Evolutionary conservation across 2,329 filamentous ascomycete species (phyloP), one percentile per base, ranked within the genome.

Genomic region (Blumeriella jaapii): DNA sequence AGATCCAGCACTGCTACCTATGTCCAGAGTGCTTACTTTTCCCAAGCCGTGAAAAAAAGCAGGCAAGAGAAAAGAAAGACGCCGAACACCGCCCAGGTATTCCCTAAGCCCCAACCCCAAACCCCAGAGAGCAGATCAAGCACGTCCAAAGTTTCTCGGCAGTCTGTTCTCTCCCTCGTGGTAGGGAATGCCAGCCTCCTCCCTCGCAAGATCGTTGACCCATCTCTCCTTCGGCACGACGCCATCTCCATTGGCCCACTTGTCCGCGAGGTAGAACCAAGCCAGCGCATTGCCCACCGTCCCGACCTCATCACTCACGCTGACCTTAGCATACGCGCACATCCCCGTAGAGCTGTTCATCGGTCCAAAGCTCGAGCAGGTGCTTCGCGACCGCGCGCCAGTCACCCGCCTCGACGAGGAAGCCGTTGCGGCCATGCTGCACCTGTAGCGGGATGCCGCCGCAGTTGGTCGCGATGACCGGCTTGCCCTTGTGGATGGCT

Each of bases 381-480:
- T 83, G 69, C 29, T 65, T 59, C 0, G 82, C 83, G 10, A 87
- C 81, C 0, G 76, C 66, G 42, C 76, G 68, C 49, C 69, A 72
- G 54, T 89, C 82, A 3, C 75, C 77, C 0, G 79, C 68, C 28
- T 79, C 67, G 12, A 89, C 82, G 1, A 91, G 61, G 59, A 73
- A 91, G 1, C 82, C 82, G 40, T 78, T 79, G 54, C 81, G 71
- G 22, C 66, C 65, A 48, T 87, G 63, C 55, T 81, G 68, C 38
- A 91, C 69, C 55, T 91, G 83, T 4, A 89, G 64, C 1, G 82
- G 82, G 34, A 91, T 87, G 8, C 83, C 83, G n/a, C 83, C 83
- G 1, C 78, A 76, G 13, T 67, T 65, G 1, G 79, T 83, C 3
- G 78, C 81, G 43, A 91, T 84, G 49, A 86, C 70, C 1, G 83